Base-by-base conservation (phyloP, 129 eudicot species). In the Rutidosis leptorrhynchoides region DNA sequence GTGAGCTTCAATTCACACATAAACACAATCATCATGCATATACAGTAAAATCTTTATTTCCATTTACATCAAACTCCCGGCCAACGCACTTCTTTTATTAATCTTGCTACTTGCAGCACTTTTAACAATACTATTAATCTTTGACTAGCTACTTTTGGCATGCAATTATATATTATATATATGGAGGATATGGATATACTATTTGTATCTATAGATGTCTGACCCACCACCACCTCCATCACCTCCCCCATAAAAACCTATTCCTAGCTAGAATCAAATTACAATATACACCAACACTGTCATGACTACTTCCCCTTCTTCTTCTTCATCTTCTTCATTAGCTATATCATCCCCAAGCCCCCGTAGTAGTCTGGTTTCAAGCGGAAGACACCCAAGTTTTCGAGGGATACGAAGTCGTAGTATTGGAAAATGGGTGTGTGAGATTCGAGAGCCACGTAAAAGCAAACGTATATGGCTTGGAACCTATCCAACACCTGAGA, bases 391-490 rank as follows among this genome's bases (percentile, higher is more conserved):
- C 29, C 85, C 79, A 3, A 45, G 59, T 5, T 73, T 55, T 19
- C 67, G 82, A 1, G 85, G 85, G 73, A 77, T 81, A 25, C 74
- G 85, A 15, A 56, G 73, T 48, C 67, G 85, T 17, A 62, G 82
- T n/a, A n/a, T n/a, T 3, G 82, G 85, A 7, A 81, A 81, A 60
- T 81, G 85, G 85, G 85, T 77, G 1, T 67, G 82, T 7, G 85
- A 81, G 74, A 81, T 81, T 12, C 82, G 85, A 0, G 85, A 81
- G 85, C 85, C 85, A 1, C 68, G 79, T 27, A 81, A 81, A 60
- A 68, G 77, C 46, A 81, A 53, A 7, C 75, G 82, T 1, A 81
- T 81, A 8, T 81, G 85, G 85, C 82, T 81, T 0, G 85, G 85
- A n/a, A n/a, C n/a, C n/a, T n/a, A n/a, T n/a, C n/a, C n/a, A n/a